Evolutionary conservation across 495 filamentous ascomycete species (phyloP).

Genomic region (Penicillium manginii): DNA sequence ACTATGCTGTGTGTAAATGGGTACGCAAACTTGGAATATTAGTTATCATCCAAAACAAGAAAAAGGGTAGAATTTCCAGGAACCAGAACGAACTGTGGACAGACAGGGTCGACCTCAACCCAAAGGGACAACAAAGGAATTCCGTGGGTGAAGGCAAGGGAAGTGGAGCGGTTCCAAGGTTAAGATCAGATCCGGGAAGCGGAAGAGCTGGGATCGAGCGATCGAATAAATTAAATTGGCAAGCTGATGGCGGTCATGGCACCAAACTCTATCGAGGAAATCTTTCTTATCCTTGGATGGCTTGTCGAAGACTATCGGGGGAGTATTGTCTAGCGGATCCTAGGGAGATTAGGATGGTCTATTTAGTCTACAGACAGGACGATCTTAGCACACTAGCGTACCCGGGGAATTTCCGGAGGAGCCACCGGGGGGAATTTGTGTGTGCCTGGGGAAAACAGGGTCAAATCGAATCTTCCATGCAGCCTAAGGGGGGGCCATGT

Average conservation of each 20-base stretch:
- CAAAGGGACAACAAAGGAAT: neutral
- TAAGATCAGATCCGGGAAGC: constrained; percentile 1
- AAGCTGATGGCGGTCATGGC: neutral
- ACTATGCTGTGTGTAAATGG: too few relatives aligned
- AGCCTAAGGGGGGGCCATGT: neutral
- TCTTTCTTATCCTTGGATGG: neutral
- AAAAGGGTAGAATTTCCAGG: too few relatives aligned
- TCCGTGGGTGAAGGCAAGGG: neutral
- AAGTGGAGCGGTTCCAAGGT: constrained; percentile 4
- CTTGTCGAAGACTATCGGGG: neutral
- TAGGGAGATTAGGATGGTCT: constrained; percentile 4
- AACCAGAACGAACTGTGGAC: constrained; percentile 3
- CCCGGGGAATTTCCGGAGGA: constrained; percentile 2
- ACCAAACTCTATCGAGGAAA: constrained; percentile 1
- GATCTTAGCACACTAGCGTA: neutral
- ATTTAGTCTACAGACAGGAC: neutral
- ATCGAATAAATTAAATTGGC: neutral
- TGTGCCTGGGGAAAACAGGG: neutral
- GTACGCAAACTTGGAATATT: too few relatives aligned
- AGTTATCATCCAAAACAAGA: too few relatives aligned
- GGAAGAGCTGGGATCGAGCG: neutral
- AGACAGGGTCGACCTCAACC: neutral
- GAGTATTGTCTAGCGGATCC: neutral
- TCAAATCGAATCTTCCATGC: neutral
- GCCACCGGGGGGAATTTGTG: neutral